Evolutionary conservation across 1,284 basidiomycete species (phyloP), one percentile per base, ranked within the genome.

Genomic region (Ustilago vetiveriae): DNA sequence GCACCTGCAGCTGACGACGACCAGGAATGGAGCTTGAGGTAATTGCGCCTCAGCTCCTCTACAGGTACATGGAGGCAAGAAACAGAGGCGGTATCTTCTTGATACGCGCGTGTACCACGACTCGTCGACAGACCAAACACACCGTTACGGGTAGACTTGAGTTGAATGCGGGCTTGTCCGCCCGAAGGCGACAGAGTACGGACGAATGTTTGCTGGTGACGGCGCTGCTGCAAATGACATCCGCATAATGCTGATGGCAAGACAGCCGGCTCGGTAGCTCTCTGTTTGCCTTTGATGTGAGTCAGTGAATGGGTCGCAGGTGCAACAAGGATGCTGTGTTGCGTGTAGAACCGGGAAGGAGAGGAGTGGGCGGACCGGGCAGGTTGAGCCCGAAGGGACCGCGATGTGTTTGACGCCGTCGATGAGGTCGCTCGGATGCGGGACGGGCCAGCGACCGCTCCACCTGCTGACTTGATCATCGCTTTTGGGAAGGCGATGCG

Each of bases 11-110:
- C 41, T 0, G 60, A 51, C 3, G 52, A 51, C 6, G 68, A 55
- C 22, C 54, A 41, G 13, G 59, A 53, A 14, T 60, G 57, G 4
- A 62, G 48, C 39, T 72, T 53, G 32, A 64, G 47, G 32, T 75
- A 75, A 50, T 66, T 57, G 23, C 53, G 32, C 5, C 70, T 56
- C 16, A 81, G 54, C 46, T 76, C 73, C 14, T 63, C 22, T 14
- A 72, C 49, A 16, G 74, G 69, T 0, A 82, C 44, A n/a, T 62
- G 57, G 8, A 82, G 47, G 32, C 80, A 82, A 9, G 74, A 64
- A n/a, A 74, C 73, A 2, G 70, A 71, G 10, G 59, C 66, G 23
- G 79, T 74, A 35, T 81, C 79, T 51, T 81, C 78, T 38, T 81
- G 79, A 30, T 70, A 69, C 2, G 73, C 57, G 1, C 80, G 73